phyloP scores from a whole-genome alignment of 2,329 filamentous ascomycete genomes.

The Colletotrichum tropicicola region DNA sequence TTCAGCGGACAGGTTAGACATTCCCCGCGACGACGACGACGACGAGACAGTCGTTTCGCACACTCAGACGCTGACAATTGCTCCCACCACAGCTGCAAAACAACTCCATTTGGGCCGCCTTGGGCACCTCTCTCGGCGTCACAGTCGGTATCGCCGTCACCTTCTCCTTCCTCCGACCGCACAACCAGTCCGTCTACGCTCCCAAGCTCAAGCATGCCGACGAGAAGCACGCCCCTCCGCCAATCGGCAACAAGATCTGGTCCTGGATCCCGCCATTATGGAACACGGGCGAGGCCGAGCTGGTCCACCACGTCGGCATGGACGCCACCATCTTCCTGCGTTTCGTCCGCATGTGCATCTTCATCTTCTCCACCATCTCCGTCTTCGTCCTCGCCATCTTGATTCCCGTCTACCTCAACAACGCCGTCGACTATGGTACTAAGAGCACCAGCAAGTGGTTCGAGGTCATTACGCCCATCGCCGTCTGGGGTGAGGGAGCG shows the following conservation, averaged over 20 bases:
- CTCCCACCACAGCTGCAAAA: slow-evolving; percentile 48
- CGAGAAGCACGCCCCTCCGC: slow-evolving; percentile 86
- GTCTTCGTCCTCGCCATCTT: slow-evolving; percentile 80
- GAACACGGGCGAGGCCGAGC: slow-evolving; percentile 77
- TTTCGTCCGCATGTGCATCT: slow-evolving; percentile 89
- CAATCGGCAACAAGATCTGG: slow-evolving; percentile 86
- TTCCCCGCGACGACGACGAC: too few relatives aligned
- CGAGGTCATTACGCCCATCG: slow-evolving; percentile 66
- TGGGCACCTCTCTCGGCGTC: slow-evolving; percentile 82
- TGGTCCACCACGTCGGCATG: slow-evolving; percentile 86
- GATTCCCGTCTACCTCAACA: slow-evolving; percentile 79
- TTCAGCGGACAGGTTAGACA: slow-evolving; percentile 55
- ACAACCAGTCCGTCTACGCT: slow-evolving; percentile 92
- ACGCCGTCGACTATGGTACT: slow-evolving; percentile 46
- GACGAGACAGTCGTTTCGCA: background rate
- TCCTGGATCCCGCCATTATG: slow-evolving; percentile 86
- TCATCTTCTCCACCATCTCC: slow-evolving; percentile 81
- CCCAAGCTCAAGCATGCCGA: slow-evolving; percentile 94
- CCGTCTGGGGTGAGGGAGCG: slow-evolving; percentile 56
- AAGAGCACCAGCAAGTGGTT: slow-evolving; percentile 55
- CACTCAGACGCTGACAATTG: background rate
- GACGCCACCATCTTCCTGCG: slow-evolving; percentile 92
- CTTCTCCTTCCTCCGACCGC: slow-evolving; percentile 91
- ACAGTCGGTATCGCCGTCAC: slow-evolving; percentile 77
- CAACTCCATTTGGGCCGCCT: slow-evolving; percentile 78